Evolutionary conservation across 2,329 filamentous ascomycete genomes (phyloP), one percentile per base, ranked within the genome.

Genomic region (Colletotrichum trifolii): DNA sequence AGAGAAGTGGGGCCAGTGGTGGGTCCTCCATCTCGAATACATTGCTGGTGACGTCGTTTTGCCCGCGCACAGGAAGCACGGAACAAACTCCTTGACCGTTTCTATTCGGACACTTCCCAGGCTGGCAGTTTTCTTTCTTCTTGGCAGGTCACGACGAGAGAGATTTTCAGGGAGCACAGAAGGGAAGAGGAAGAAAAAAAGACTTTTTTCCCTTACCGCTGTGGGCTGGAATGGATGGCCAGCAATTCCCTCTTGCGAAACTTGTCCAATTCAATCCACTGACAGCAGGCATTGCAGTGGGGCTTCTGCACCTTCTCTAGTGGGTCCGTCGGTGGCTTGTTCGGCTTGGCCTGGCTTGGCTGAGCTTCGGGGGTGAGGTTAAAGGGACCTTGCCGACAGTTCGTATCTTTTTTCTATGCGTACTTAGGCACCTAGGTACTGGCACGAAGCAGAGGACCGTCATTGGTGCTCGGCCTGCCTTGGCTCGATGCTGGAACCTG

Each of bases 31-130:
- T 60, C 56, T 60, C 61, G 43, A 48, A 64, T 64, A 64, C 61
- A 60, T 55, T 64, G 43, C 55, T 64, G 49, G 60, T 64, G 60
- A 64, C 60, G 60, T 60, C 58, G 42, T 58, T 56, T 17, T 39
- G 50, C 25, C 15, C 17, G 59, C 12, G 17, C 33, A 45, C 49
- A 49, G 60, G 49, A 64, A 49, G 56, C 36, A 64, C 56, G 49
- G 61, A 60, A 60, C 25, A 25, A 25, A 5, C 25, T 25, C 25
- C 25, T 25, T 25, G 25, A 25, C 25, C 25, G 25, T 25, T 25
- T 5, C 3, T 25, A 25, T 25, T 25, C 25, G 25, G 25, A 25
- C 25, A 25, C 25, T 25, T 25, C 4, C 25, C 25, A 25, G 25
- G 25, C 25, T 1, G 25, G 25, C 25, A 25, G 0, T 5, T 25